These are phyloP conservation scores for Auxenochlorella protothecoides DNA, from an alignment of 139 green algal species.

Conservation along the genomic window DNA sequence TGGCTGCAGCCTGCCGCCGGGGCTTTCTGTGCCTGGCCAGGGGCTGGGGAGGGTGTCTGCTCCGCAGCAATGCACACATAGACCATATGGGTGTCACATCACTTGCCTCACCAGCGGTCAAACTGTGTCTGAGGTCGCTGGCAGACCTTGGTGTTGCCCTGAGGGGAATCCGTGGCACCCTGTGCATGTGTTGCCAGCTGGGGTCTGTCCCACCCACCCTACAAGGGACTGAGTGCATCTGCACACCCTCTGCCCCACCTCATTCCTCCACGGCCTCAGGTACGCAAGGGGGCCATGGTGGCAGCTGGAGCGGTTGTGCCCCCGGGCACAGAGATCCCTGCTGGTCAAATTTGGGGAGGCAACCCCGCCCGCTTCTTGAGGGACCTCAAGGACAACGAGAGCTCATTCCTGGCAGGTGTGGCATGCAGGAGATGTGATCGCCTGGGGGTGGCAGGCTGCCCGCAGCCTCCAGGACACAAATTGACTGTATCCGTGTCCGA, in stretches of 20 bases:
- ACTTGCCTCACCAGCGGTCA: too few relatives aligned
- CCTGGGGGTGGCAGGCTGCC: neutral
- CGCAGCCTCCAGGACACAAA: too few relatives aligned
- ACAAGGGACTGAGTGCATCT: neutral
- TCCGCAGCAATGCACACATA: too few relatives aligned
- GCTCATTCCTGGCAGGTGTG: constrained; percentile 47
- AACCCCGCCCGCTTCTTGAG: constrained; percentile 75
- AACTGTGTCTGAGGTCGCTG: too few relatives aligned
- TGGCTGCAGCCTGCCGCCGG: neutral
- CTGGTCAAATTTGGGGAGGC: constrained; percentile 57
- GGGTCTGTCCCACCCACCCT: too few relatives aligned
- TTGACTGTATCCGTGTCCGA: too few relatives aligned
- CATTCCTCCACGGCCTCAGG: constrained; percentile 19
- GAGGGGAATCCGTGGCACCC: neutral
- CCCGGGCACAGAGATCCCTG: constrained; percentile 52
- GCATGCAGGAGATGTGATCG: neutral
- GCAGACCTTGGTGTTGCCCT: too few relatives aligned
- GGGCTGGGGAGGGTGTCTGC: neutral
- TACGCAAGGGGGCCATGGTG: constrained; percentile 72
- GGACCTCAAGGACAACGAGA: constrained; percentile 73
- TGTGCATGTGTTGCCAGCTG: neutral
- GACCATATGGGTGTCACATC: too few relatives aligned
- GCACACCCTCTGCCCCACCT: neutral
- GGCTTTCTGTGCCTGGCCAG: neutral
- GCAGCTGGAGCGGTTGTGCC: constrained; percentile 81